Evolutionary conservation across 2,329 filamentous ascomycete genomes (phyloP), one percentile per base, ranked within the genome.

Genomic region (Trichophyton benhamiae): DNA sequence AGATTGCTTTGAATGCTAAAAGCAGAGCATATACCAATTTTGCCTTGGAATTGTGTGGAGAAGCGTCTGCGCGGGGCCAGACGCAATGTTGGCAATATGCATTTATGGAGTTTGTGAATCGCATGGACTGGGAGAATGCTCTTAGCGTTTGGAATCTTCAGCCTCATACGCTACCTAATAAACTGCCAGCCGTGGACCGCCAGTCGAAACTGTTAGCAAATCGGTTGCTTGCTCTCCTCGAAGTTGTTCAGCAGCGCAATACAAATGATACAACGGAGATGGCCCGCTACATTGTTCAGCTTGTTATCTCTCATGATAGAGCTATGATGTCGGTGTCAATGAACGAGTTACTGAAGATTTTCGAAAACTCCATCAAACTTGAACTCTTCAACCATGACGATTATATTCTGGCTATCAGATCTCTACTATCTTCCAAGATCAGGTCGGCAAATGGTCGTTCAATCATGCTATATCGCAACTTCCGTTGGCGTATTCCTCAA

Each of bases 1-100:
- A 71, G 49, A 75, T 80, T 22, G 74, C 78, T 62, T 64, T 82
- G 15, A 53, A 63, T 27, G 68, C 66, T n/a, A 68, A 77, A 15
- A 68, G 72, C 20, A 70, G 76, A 62, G 62, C 13, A 27, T 33
- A 36, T 20, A 55, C 74, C 13, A 72, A 72, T 2, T 66, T 67
- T 3, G 72, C 78, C 9, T 69, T 75, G 9, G 61, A 67, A 13
- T 66, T 80, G n/a, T 77, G 78, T 61, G 65, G 74, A 44, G 70
- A 77, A 65, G 76, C 77, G 9, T 67, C 67, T 55, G 59, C 55
- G 1, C 57, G 69, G 30, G 72, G 68, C 25, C 57, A 67, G 3
- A 57, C 52, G 62, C 15, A 72, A 22, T 58, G 68, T 57, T 72
- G 72, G 68, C 66, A 67, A 1, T 65, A 70, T 58, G 62, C 70